These are phyloP conservation scores for Lichtheimia ornata DNA, from an alignment of 371 early-diverging fungal genomes.

Conservation along the genomic window DNA sequence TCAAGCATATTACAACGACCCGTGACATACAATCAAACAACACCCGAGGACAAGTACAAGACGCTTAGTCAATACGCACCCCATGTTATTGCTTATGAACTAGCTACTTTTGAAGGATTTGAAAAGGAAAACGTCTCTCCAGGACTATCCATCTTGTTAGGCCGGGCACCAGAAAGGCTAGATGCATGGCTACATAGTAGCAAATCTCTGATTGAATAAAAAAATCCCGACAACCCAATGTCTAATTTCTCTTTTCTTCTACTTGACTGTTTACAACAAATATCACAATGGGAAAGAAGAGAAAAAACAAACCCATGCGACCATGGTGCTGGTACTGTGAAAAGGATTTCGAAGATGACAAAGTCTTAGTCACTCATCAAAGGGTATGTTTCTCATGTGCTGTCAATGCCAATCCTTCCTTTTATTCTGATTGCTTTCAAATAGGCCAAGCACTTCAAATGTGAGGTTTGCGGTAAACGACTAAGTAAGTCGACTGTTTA, in stretches of 20 bases:
- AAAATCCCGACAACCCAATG: too few species aligned
- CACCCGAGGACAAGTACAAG: not conserved
- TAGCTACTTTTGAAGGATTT: not conserved
- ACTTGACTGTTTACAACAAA: too few species aligned
- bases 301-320: constrained; percentile 42
- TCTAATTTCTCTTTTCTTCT: too few species aligned
- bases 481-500: constrained; percentile 57
- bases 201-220: not conserved
- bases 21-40: constrained; percentile 12
- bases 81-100: not conserved
- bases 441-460: constrained; percentile 91
- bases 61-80: not conserved
- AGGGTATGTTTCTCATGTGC: constrained; percentile 30
- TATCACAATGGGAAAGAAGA: constrained; percentile 44
- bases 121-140: not conserved
- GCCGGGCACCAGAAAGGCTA: constrained; percentile 13
- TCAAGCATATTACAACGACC: constrained; percentile 7
- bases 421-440: not conserved
- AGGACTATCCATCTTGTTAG: constrained; percentile 12
- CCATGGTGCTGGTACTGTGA: constrained; percentile 90
- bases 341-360: constrained; percentile 95
- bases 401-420: too few species aligned
- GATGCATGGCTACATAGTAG: constrained; percentile 2
- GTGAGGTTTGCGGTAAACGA: constrained; percentile 80
- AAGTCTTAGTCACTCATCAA: constrained; percentile 91